phyloP scores from a whole-genome alignment of 2,329 filamentous ascomycete species.

The Pyrenophora teres region DNA sequence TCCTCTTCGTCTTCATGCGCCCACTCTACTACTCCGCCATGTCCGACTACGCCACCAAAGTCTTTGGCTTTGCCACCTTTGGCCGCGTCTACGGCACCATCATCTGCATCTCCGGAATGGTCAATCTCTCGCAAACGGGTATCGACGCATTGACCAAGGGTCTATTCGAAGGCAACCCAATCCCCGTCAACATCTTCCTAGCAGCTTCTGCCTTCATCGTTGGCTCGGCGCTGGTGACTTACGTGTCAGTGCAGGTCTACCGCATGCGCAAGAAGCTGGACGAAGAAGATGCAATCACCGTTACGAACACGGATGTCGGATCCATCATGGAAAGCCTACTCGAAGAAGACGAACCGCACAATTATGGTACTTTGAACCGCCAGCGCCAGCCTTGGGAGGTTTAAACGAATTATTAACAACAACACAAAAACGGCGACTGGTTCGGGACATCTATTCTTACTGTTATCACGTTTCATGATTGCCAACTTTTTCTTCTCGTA shows the following conservation, averaged over 20 bases:
- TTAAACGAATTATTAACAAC: not conserved
- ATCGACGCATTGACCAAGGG: conserved; percentile 77
- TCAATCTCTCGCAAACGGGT: conserved; percentile 80
- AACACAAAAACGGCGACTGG: too few relatives aligned
- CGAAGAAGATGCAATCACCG: conserved; percentile 56
- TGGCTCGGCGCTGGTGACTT: conserved; percentile 64
- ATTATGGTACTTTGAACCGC: conserved; percentile 32
- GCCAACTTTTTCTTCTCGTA: too few relatives aligned
- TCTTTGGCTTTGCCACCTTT: conserved; percentile 88
- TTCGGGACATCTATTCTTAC: too few relatives aligned
- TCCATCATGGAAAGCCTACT: conserved; percentile 54
- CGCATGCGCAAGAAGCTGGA: conserved; percentile 39
- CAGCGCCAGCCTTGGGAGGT: conserved; percentile 22
- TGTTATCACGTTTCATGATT: too few relatives aligned
- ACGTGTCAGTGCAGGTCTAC: conserved; percentile 39
- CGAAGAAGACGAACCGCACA: conserved; percentile 41
- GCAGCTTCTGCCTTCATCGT: conserved; percentile 64
- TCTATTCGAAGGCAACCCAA: conserved; percentile 70
- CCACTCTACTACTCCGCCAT: conserved; percentile 91
- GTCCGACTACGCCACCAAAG: conserved; percentile 85
- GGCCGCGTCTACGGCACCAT: conserved; percentile 88
- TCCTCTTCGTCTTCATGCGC: conserved; percentile 79
- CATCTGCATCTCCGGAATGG: conserved; percentile 79
- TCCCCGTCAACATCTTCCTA: conserved; percentile 75
- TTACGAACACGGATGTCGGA: conserved; percentile 72